Conservation (phyloP, 148 eudicot species). For the Dianthus caryophyllus region DNA sequence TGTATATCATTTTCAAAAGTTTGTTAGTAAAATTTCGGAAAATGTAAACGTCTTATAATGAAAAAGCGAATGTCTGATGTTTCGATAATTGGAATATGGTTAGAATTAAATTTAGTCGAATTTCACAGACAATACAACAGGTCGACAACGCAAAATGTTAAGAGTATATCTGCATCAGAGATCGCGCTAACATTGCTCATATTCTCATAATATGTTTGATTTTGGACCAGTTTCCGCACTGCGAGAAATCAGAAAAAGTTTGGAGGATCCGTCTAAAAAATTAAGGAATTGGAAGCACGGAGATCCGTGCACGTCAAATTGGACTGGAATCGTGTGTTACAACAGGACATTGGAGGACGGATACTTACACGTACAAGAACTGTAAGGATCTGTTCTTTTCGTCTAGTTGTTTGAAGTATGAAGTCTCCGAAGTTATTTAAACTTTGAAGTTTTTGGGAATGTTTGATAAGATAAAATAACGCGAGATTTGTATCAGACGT, state of each 20-base stretch:
- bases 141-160: too few relatives aligned
- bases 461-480: too few relatives aligned
- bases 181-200: background rate
- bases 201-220: background rate
- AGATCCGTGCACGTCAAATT: slow-evolving; percentile 46
- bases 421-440: too few relatives aligned
- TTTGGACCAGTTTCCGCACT: slow-evolving; percentile 30
- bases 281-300: slow-evolving; percentile 33
- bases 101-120: background rate
- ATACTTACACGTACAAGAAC: slow-evolving; percentile 38
- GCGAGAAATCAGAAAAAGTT: slow-evolving; percentile 23
- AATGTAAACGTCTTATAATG: too few relatives aligned
- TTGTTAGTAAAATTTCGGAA: too few relatives aligned
- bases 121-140: too few relatives aligned
- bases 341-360: slow-evolving; percentile 30
- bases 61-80: background rate
- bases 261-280: slow-evolving; percentile 36
- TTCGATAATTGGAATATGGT: too few relatives aligned
- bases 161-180: background rate
- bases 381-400: slow-evolving; percentile 32
- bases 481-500: too few relatives aligned
- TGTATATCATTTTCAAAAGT: too few relatives aligned
- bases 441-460: background rate
- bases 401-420: too few relatives aligned
- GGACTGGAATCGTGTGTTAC: slow-evolving; percentile 51